Evolutionary conservation across 2,329 filamentous ascomycete genomes (phyloP), one percentile per base, ranked within the genome.

Genomic region (Penicillium psychrosexuale): DNA sequence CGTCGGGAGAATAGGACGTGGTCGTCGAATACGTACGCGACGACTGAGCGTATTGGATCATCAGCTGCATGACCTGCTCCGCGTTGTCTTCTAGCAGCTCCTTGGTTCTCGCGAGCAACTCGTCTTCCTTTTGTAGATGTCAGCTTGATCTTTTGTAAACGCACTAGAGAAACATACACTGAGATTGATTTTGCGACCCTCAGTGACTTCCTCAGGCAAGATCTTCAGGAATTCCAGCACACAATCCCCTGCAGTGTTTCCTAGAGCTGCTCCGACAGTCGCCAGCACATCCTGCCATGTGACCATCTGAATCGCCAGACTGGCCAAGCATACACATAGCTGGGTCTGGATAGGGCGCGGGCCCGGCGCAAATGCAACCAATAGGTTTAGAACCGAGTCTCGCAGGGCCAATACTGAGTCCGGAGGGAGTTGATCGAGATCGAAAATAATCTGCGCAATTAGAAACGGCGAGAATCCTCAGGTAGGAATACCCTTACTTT

Each of bases 171-270:
- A 83, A 93, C 91, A 80, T 94, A 96, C 92, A 85, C 91, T 92
- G 78, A 99, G 84, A 82, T 91, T 96, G 83, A 99, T 97, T 81
- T 97, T 99, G 78, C 94, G 91, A 78, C 94, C 94, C 82, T 99
- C 93, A 66, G 90, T 97, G 71, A 99, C 94, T 83, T 99, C 94
- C 81, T 99, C 94, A 53, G 94, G 94, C 63, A 99, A 86, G 68
- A 99, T 92, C 75, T 91, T 91, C 63, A 99, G 82, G 75, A 99
- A 99, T 75, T 99, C 94, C 69, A 99, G 82, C 68, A 97, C 89
- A 73, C 89, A 94, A 62, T 91, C 85, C 67, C 94, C 85, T 57
- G 88, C 84, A 68, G 89, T 88, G 61, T 66, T 72, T 53, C 76
- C 88, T 53, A 97, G 83, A 40, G 89, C 84, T 53, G 86, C 82